Evolutionary conservation across 352 stramenopile genomes (phyloP), one percentile per base, ranked within the genome.

Genomic region (Globisporangium mamillatum): DNA sequence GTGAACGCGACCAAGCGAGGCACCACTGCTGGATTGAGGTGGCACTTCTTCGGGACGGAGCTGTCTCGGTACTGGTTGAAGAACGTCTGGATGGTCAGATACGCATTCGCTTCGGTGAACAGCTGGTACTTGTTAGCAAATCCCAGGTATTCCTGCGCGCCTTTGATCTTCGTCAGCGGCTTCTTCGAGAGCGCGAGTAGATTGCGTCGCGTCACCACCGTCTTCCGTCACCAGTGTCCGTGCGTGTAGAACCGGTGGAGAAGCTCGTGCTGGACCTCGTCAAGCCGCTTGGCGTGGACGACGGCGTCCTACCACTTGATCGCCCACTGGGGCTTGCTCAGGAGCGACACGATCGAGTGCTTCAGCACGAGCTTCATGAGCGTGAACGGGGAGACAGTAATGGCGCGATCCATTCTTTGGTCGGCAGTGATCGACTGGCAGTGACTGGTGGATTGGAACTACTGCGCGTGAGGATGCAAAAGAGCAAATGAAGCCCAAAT

Each of bases 251-350:
- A 46, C 4, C 38, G 38, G 38, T 46, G 14, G 12, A 69, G 24
- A 16, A 69, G 63, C 27, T 52, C 55, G 44, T 63, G 27, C 20
- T 34, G 41, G 18, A 69, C n/a, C 41, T 69, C 41, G 5, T 32
- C 20, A 3, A 64, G 44, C 64, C 55, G 64, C 54, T 25, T 69
- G 46, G 4, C 2, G 36, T 41, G 54, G 29, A 64, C 64, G 24
- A 24, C 64, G 6, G 38, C 9, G 24, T 69, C 64, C 4, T 48
- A 41, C 41, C 64, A 64, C 64, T 69, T 69, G 64, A 27, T 10
- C 64, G 5, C 34, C 64, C 64, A 64, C 64, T 59, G 64, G 55
- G 56, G 41, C 24, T 69, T 69, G 46, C 32, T 41, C 9, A 69
- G 25, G 25, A 64, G 14, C 5, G 55, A 20, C 12, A 20, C 38